phyloP scores from a whole-genome alignment of 345 rosid genomes.

The Anastatica hierochuntica region DNA sequence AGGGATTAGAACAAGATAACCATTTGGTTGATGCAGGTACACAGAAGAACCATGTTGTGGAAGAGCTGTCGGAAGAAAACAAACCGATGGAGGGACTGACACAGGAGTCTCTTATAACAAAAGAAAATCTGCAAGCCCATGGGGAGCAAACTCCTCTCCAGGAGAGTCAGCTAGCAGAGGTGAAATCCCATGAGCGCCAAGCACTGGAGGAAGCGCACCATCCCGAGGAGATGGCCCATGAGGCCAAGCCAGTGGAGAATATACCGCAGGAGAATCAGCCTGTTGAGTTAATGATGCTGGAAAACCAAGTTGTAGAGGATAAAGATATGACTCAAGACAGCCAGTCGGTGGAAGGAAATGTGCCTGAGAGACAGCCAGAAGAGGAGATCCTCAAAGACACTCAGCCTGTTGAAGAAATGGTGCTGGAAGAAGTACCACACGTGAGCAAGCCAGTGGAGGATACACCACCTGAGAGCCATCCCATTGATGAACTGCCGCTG shows the following conservation, averaged over 20 bases:
- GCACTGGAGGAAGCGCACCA: too few species aligned
- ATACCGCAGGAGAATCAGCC: too few species aligned
- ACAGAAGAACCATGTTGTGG: not conserved
- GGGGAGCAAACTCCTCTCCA: too few species aligned
- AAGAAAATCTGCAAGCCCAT: not conserved
- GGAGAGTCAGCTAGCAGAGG: too few species aligned
- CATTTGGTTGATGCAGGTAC: slow-evolving; percentile 1
- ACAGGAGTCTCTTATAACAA: not conserved
- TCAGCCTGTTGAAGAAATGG: too few species aligned
- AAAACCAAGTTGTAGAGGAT: too few species aligned
- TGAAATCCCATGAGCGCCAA: too few species aligned
- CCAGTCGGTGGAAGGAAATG: slow-evolving; percentile 1
- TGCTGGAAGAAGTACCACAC: not conserved
- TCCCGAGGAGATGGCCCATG: too few species aligned
- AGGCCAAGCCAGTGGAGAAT: too few species aligned
- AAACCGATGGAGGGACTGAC: slow-evolving; percentile 12
- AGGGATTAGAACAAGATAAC: slow-evolving; percentile 8
- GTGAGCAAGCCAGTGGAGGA: not conserved
- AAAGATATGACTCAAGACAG: not conserved
- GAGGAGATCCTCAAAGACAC: too few species aligned
- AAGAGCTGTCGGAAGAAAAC: not conserved
- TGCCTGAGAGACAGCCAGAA: not conserved
- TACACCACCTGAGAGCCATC: not conserved
- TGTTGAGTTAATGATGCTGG: too few species aligned
- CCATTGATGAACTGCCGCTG: not conserved